Conservation (phyloP, 1,284 basidiomycete species). For the Chalciporus sp. region DNA sequence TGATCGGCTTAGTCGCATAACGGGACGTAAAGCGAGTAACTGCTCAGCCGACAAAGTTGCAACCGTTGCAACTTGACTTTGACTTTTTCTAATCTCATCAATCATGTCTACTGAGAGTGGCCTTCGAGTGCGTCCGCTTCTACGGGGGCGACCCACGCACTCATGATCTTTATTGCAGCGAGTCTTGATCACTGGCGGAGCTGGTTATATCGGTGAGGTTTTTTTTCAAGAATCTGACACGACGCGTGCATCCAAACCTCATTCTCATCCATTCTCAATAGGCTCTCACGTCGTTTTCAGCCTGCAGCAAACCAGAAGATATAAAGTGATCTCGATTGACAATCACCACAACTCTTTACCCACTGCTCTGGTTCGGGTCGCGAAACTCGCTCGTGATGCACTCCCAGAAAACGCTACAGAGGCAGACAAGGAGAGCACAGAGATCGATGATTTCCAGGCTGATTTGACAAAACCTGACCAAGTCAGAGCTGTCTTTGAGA, state of each 20-base stretch:
- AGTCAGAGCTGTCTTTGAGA: slow-evolving; percentile 77
- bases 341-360: slow-evolving; percentile 92
- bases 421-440: slow-evolving; percentile 64
- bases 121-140: slow-evolving; percentile 33
- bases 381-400: slow-evolving; percentile 75
- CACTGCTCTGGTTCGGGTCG: slow-evolving; percentile 70
- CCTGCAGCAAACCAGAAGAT: slow-evolving; percentile 84
- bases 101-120: slow-evolving; percentile 33
- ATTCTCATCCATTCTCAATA: slow-evolving; percentile 35
- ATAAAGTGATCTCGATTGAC: slow-evolving; percentile 92
- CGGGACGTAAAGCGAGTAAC: too few species aligned
- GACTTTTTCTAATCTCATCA: slow-evolving; percentile 1
- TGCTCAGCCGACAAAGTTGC: background rate
- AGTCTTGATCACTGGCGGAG: slow-evolving; percentile 81
- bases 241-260: background rate
- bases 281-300: slow-evolving; percentile 91
- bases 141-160: background rate
- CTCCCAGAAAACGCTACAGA: slow-evolving; percentile 67
- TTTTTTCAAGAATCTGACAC: slow-evolving; percentile 3
- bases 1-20: too few species aligned
- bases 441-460: slow-evolving; percentile 69
- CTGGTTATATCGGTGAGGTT: slow-evolving; percentile 78
- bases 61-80: background rate
- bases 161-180: slow-evolving; percentile 45
- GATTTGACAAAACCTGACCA: slow-evolving; percentile 78